Evolutionary conservation across 2,329 filamentous ascomycete genomes (phyloP).

Genomic region (Periglandula ipomoeae): DNA sequence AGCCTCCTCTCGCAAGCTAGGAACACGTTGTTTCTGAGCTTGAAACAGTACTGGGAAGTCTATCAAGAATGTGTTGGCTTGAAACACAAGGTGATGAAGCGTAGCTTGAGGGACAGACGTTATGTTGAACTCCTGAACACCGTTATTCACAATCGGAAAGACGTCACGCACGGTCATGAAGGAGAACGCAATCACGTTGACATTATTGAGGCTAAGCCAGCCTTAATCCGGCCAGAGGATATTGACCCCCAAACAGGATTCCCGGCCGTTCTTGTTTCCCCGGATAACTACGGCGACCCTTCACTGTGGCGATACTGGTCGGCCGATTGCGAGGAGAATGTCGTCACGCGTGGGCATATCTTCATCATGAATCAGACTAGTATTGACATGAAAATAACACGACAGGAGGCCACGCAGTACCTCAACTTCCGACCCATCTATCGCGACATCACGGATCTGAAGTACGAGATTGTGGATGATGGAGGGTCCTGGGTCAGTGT

Average conservation of each 20-base stretch:
- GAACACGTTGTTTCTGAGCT: neutral
- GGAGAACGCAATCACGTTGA: too few relatives aligned
- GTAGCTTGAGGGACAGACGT: neutral
- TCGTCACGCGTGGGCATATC: neutral
- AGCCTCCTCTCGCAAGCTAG: neutral
- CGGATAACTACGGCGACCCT: neutral
- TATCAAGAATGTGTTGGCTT: neutral
- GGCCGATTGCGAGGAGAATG: neutral
- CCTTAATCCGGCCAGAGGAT: neutral
- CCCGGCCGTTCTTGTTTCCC: neutral
- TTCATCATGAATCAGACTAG: neutral
- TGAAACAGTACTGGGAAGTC: neutral
- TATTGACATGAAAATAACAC: neutral
- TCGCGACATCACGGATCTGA: neutral
- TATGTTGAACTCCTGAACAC: neutral
- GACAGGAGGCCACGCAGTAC: neutral
- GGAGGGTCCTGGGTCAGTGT: slow-evolving; percentile 13
- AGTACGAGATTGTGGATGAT: slow-evolving; percentile 9
- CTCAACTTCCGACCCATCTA: neutral
- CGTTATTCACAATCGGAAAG: too few relatives aligned
- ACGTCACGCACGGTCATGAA: too few relatives aligned
- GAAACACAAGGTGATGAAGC: neutral
- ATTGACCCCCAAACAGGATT: neutral
- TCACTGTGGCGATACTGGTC: neutral
- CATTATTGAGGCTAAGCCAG: neutral